Evolutionary conservation across 768 basidiomycete species (phyloP).

Genomic region (Leucosporidium scottii): DNA sequence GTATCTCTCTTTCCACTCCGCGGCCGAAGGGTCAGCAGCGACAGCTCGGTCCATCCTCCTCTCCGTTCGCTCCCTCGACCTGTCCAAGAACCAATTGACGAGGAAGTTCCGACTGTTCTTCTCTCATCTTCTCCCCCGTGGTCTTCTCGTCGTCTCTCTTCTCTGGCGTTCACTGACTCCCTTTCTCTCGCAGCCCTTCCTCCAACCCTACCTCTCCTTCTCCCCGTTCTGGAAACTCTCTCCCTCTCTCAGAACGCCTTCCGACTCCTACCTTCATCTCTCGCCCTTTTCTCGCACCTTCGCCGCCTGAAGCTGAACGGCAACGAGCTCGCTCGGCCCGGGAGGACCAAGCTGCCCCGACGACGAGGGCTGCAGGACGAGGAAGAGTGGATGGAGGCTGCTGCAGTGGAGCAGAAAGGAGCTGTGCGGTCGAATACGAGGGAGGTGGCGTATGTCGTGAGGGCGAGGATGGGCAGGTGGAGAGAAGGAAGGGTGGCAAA

Average conservation of each 20-base stretch:
- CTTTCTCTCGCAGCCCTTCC: slow-evolving; percentile 12
- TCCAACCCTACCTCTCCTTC: not conserved
- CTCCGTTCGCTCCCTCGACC: slow-evolving; percentile 6
- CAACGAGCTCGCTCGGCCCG: slow-evolving; percentile 49
- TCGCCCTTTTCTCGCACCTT: slow-evolving; percentile 50
- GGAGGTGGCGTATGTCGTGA: too few species aligned
- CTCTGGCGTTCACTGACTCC: too few species aligned
- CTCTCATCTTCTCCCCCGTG: not conserved
- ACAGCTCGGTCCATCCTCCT: slow-evolving; percentile 1
- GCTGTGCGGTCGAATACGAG: too few species aligned
- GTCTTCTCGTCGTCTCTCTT: not conserved
- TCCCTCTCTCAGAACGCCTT: slow-evolving; percentile 24
- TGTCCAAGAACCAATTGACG: slow-evolving; percentile 14
- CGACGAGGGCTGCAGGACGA: too few species aligned
- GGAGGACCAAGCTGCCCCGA: not conserved
- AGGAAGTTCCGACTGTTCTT: not conserved
- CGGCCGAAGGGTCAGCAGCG: not conserved
- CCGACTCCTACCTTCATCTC: slow-evolving; percentile 8
- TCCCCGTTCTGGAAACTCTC: slow-evolving; percentile 22
- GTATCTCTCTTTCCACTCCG: slow-evolving; percentile 7
- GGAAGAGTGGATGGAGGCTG: too few species aligned
- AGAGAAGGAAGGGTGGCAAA: too few species aligned
- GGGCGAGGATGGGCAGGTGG: too few species aligned
- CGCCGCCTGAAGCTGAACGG: slow-evolving; percentile 63
- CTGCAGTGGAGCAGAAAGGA: too few species aligned